Evolutionary conservation across 2,329 filamentous ascomycete genomes (phyloP).

Genomic region (Epichloe glyceriae): DNA sequence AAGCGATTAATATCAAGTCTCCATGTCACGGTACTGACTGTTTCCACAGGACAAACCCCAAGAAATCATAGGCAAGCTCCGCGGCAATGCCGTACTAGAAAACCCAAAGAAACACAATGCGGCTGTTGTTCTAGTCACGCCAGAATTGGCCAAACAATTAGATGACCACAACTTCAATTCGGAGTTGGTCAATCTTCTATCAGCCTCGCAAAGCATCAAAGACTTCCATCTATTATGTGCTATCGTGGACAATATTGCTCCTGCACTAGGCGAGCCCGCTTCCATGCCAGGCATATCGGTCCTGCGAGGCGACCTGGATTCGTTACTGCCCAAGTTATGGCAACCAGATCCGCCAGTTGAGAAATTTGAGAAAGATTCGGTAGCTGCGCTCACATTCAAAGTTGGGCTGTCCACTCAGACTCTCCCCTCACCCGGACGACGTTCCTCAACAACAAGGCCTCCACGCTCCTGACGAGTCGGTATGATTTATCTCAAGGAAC

Average conservation of each 20-base stretch:
- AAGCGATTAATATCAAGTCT: background rate
- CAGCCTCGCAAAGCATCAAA: constrained; percentile 25
- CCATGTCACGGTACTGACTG: background rate
- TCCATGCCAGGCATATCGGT: constrained; percentile 36
- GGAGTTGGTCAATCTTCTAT: constrained; percentile 31
- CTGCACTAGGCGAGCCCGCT: constrained; percentile 17
- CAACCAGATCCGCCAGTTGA: constrained; percentile 13
- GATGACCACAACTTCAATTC: constrained; percentile 30
- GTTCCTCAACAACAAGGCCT: constrained; percentile 54
- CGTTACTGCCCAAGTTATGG: constrained; percentile 36
- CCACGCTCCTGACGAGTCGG: constrained; percentile 37
- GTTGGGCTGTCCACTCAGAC: constrained; percentile 28
- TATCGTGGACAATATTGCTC: constrained; percentile 41
- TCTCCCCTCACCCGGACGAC: constrained; percentile 66
- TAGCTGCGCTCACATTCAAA: constrained; percentile 29
- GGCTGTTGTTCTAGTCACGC: constrained; percentile 37
- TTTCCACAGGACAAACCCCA: constrained; percentile 7
- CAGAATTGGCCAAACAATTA: constrained; percentile 33
- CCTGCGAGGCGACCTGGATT: constrained; percentile 27
- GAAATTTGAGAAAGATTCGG: constrained; percentile 19
- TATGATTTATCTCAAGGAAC: constrained; percentile 14
- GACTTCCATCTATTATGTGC: constrained; percentile 37
- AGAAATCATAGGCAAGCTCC: constrained; percentile 11
- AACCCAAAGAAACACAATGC: constrained; percentile 24
- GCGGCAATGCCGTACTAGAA: constrained; percentile 12